Evolutionary conservation across 192 early-diverging fungal species (phyloP), one percentile per base, ranked within the genome.

Genomic region (Coemansia brasiliensis): DNA sequence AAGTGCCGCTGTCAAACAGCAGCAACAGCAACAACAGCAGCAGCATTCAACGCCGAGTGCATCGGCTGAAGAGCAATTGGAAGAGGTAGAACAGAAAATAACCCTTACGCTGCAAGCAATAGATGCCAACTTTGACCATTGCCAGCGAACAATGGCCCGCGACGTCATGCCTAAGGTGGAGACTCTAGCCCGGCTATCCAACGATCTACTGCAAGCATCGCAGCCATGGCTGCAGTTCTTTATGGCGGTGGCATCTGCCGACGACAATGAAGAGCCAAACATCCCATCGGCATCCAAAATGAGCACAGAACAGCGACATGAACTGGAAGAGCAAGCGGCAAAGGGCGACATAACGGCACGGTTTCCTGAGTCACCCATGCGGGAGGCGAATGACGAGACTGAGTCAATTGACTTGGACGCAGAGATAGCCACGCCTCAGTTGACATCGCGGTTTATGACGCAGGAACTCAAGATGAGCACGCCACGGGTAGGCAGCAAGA

Each of bases 141-240:
- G 76, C 57, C 76, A 79, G 48, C 53, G 76, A 4, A 72, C 76
- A 16, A 72, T 79, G 69, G 70, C 69, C 0, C 57, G 76, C 7
- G 69, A 72, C 39, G 70, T 79, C 18, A 68, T 79, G 69, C 76
- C 76, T 41, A 79, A 73, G 46, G 57, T 79, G 10, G 76, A 79
- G 56, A 39, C 18, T 13, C 52, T 79, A 24, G 76, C 61, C 13
- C 63, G 60, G 38, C 58, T 79, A 10, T 72, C 76, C 3, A 51
- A 66, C 58, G 70, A 72, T 15, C 61, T 79, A 9, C 45, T 79
- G 42, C 49, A 72, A 32, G 70, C 76, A 10, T 79, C 76, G 3
- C 76, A 79, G 54, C 76, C 76, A 2, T 79, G 76, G 76, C 27
- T 79, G 27, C 69, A 79, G 50, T 79, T 79, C 39, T 79, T 79